phyloP scores from a whole-genome alignment of 768 basidiomycete genomes.

The Tubosaeta sp. region DNA sequence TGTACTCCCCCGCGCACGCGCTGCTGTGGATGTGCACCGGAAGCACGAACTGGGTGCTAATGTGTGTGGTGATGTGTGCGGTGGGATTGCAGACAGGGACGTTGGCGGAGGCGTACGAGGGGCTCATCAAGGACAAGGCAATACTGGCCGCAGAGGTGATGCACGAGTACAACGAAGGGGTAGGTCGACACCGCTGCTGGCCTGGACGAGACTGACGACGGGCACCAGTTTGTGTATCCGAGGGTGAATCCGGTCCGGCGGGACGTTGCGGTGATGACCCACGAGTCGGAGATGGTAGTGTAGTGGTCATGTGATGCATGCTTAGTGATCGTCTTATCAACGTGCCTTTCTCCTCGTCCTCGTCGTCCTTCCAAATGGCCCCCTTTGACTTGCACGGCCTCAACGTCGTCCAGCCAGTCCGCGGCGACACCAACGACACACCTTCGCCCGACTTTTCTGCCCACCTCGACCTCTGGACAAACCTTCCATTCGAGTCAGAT shows the following conservation, averaged over 20 bases:
- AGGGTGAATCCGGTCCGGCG: conserved; percentile 68
- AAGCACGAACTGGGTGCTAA: conserved; percentile 72
- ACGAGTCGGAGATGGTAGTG: conserved; percentile 64
- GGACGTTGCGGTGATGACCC: conserved; percentile 83
- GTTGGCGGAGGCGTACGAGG: conserved; percentile 42
- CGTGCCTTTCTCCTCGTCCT: not conserved
- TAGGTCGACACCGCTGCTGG: conserved; percentile 31
- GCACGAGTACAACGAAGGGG: conserved; percentile 79
- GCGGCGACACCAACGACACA: conserved; percentile 53
- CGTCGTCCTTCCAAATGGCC: conserved; percentile 39
- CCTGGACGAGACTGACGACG: not conserved
- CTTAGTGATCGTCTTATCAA: conserved; percentile 13
- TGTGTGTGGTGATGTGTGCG: conserved; percentile 62
- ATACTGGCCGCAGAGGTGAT: conserved; percentile 77
- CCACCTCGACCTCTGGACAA: conserved; percentile 82
- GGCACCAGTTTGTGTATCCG: conserved; percentile 74
- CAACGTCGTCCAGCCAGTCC: conserved; percentile 57
- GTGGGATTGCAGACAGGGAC: conserved; percentile 59
- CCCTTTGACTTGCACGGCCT: conserved; percentile 71
- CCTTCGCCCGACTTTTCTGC: conserved; percentile 72
- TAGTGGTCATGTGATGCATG: conserved; percentile 9
- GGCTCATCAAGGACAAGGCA: conserved; percentile 67
- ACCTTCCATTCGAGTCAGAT: conserved; percentile 74
- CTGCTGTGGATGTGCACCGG: conserved; percentile 69
- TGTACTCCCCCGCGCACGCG: conserved; percentile 78